These are phyloP conservation scores for Skeletonema tropicum DNA, from an alignment of 108 stramenopile species.

Conservation along the genomic window DNA sequence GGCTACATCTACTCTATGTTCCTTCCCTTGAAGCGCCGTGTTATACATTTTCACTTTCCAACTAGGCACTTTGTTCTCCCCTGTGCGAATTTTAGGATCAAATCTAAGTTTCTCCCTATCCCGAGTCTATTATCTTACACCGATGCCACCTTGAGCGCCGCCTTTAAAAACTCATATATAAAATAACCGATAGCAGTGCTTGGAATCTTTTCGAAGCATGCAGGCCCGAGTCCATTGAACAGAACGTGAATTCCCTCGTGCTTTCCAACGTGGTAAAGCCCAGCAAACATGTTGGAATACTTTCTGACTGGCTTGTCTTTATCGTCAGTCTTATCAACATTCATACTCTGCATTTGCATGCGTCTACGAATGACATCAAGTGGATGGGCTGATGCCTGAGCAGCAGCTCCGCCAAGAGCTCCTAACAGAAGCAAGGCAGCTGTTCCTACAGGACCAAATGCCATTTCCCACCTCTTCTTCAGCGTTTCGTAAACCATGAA, in stretches of 20 bases:
- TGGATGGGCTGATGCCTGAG: constrained; percentile 51
- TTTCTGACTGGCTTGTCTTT: constrained; percentile 7
- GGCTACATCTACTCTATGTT: background rate
- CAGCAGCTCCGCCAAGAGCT: constrained; percentile 47
- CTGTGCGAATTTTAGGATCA: background rate
- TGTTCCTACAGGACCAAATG: constrained; percentile 31
- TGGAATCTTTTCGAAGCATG: constrained; percentile 56
- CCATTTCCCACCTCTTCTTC: constrained; percentile 32
- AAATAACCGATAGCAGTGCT: constrained; percentile 52
- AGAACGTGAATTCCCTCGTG: constrained; percentile 46
- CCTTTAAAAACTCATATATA: constrained; percentile 54
- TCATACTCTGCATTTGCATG: constrained; percentile 54
- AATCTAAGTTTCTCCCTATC: background rate
- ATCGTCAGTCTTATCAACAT: constrained; percentile 30
- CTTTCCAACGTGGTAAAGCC: constrained; percentile 41
- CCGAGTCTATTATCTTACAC: constrained; percentile 11
- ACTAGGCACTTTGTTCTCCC: background rate
- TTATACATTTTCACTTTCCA: background rate
- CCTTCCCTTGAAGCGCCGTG: background rate
- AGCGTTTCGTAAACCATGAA: constrained; percentile 58
- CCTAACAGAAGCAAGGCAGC: constrained; percentile 39
- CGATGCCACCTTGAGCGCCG: constrained; percentile 33
- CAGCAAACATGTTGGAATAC: constrained; percentile 46
- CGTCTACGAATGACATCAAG: constrained; percentile 51
- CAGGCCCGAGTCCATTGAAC: constrained; percentile 53